Base-by-base conservation (phyloP, 192 early-diverging fungal genomes). In the Coemansia umbellata region DNA sequence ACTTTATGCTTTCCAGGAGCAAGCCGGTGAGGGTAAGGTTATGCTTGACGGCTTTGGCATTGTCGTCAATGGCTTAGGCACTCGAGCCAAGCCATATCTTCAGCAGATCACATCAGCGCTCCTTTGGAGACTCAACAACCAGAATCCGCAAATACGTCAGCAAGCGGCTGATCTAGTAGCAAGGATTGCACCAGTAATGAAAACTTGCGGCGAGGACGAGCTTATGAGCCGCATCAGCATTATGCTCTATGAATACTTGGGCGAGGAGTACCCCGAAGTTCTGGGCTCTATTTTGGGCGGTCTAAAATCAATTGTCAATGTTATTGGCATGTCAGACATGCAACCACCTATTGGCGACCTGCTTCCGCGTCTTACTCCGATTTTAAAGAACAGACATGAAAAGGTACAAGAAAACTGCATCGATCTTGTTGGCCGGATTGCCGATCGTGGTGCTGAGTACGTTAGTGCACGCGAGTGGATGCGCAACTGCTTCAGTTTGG, bases 201-300 rank as follows among this genome's bases (percentile, higher is more conserved):
- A 87, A 55, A 84, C 81, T 0, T 99, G 95, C 67, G 94, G 91
- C 18, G 93, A 97, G 69, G 94, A 97, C 69, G 90, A 94, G 63
- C 66, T 98, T 40, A 92, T 99, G 89, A 83, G 85, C 6, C 87
- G 95, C 52, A 74, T 99, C 37, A 91, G 92, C 55, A 82, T 90
- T n/a, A 85, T 96, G 27, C 72, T 99, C 18, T 99, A 92, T 70
- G 97, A 99, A 71, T 96, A 98, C 63, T 82, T 99, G 18, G 97
- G 97, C 60, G 97, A 99, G 80, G 97, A 99, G 68, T 99, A 95
- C 59, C 97, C 97, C 7, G 97, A 99, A 62, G 97, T 99, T 0
- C 78, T 99, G 42, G 97, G 93, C 51, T 91, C 90, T 15, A 97
- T 99, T 52, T 67, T 99, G 3, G 86, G 89, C 24, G 97, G 84